Evolutionary conservation across 352 stramenopile species (phyloP), one percentile per base, ranked within the genome.

Genomic region (Phytopythium mirpurense): DNA sequence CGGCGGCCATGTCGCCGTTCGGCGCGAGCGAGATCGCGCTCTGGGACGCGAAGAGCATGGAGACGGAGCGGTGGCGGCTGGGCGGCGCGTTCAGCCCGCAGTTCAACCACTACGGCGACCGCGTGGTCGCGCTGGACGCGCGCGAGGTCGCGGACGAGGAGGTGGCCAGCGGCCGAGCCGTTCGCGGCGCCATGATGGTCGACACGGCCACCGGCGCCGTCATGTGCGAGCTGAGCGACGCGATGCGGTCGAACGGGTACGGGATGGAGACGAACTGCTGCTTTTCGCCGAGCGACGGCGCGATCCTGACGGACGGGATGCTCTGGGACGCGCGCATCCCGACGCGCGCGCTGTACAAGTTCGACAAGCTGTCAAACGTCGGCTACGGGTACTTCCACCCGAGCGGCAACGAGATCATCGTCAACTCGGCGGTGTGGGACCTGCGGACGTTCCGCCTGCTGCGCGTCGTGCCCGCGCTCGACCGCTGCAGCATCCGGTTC

Each of bases 381-480:
- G 81, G 85, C 1, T 88, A 85, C 35, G 85, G 87, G 2, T 86
- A 80, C 49, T 95, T 93, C 55, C 86, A 96, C 62, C 85, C 85
- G 7, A 88, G 82, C 34, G 86, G 85, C 2, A 96, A 95, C 49
- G 87, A 96, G 65, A 78, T 95, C 34, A 83, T 96, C 41, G 72
- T 96, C 23, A 94, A 96, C 54, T 92, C 85, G 15, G 83, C 83
- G 0, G 81, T 96, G n/a, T 96, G 87, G 86, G 87, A 96, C 58
- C 59, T 95, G 18, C 82, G 87, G 23, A 96, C 87, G 2, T 94
- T 88, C 51, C 72, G 78, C 19, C 63, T 96, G 6, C 66, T 94
- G 29, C 85, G 85, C 4, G 85, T 95, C 59, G 82, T 96, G 11
- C 87, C 87, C 16, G 83, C 80, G 14, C 68, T 95, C n/a, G 87